Evolutionary conservation across 768 basidiomycete species (phyloP), one percentile per base, ranked within the genome.

Genomic region (Boletus sp.): DNA sequence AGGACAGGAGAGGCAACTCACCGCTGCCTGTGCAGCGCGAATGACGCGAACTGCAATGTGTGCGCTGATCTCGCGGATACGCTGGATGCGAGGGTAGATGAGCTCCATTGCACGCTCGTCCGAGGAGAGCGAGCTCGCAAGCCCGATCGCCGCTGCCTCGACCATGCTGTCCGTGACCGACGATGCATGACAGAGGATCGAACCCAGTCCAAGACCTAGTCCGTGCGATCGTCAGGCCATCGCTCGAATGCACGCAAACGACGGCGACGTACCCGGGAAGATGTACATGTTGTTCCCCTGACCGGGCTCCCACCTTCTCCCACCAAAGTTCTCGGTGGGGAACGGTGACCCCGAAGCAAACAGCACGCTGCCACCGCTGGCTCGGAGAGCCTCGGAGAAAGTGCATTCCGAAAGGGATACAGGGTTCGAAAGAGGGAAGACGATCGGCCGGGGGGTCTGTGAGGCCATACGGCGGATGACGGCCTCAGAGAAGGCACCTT

Each of bases 211-310:
- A 4, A 67, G 67, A 41, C 61, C 66, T 67, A 35, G 41, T n/a
- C 12, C 24, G 28, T 8, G 42, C 24, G 24, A 15, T 15, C 4
- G 44, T 59, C 55, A 68, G 33, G 12, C 8, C n/a, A 51, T n/a
- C n/a, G 12, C 18, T 15, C 1, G 39, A 14, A 46, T 10, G n/a
- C 18, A 24, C 12, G n/a, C 24, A 24, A 41, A 12, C n/a, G 7
- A 28, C 12, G 12, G 5, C 2, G 15, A 65, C 73, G 15, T 41
- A 83, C 84, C 83, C 48, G 85, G 85, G 78, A 87, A 87, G 66
- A 89, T 88, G 71, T 89, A 90, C 91, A 94, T 94, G 73, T 96
- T 98, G 71, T 96, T 97, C 29, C 94, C 94, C 74, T 97, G 95
- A 24, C 92, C 91, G 2, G 94, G 86, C 61, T 87, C 85, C 61